Conservation (phyloP, 805 yeast genomes). For the Huiozyma naganishii region DNA sequence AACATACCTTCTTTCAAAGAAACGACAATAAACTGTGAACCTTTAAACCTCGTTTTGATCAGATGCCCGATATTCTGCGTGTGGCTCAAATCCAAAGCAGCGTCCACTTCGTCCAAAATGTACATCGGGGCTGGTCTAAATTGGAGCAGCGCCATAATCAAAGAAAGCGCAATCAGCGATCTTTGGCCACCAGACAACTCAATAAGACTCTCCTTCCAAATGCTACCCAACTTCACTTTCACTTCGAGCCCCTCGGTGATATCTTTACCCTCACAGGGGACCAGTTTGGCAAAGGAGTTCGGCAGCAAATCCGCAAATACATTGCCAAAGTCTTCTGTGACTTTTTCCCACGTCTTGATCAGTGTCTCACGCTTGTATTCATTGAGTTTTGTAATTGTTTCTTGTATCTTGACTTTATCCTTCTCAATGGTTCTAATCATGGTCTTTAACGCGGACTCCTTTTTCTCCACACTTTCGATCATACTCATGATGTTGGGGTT, state of each 20-base stretch:
- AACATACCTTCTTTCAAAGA: constrained; percentile 97
- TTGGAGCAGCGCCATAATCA: constrained; percentile 83
- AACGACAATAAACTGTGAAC: constrained; percentile 93
- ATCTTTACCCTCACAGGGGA: constrained; percentile 67
- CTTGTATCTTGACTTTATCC: constrained; percentile 82
- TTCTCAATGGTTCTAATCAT: constrained; percentile 82
- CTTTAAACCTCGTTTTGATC: constrained; percentile 89
- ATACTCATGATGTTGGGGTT: constrained; percentile 80
- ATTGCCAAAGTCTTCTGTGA: constrained; percentile 78
- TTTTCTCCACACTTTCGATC: constrained; percentile 86
- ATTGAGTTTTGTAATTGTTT: constrained; percentile 73
- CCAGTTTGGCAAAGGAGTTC: constrained; percentile 80
- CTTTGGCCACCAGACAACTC: constrained; percentile 97
- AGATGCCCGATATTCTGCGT: constrained; percentile 96
- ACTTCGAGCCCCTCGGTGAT: constrained; percentile 87
- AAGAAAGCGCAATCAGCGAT: constrained; percentile 83
- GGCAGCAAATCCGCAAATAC: constrained; percentile 85
- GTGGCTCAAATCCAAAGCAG: constrained; percentile 92
- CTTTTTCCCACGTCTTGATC: constrained; percentile 76
- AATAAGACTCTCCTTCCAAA: constrained; percentile 92
- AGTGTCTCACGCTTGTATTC: constrained; percentile 78
- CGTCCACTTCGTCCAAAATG: constrained; percentile 94
- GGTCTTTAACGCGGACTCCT: constrained; percentile 60
- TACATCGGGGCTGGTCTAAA: constrained; percentile 99
- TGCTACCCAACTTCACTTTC: constrained; percentile 76